Percentiles rank a stretch among this genome's conserved stretches.
phyloP scores from a whole-genome alignment of 2,329 filamentous ascomycete species.

The Lasiodiplodia gonubiensis region DNA sequence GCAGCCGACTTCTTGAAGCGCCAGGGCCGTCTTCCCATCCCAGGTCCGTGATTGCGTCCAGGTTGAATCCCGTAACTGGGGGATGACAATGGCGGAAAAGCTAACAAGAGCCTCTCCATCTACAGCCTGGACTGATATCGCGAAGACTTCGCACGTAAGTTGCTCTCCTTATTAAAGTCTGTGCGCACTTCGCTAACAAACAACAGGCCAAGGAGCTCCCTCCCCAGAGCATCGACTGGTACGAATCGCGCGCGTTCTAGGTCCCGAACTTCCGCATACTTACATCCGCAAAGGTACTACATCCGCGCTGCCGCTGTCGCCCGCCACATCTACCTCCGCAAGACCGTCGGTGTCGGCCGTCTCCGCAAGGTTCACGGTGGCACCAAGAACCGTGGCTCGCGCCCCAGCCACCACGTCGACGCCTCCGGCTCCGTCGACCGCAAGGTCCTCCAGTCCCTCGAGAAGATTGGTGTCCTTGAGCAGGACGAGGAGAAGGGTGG shows the following conservation, averaged over 20 bases:
- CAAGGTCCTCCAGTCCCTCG: constrained; percentile 94
- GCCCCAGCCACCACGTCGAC: constrained; percentile 93
- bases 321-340: constrained; percentile 98
- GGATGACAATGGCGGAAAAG: constrained; percentile 42
- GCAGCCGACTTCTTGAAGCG: constrained; percentile 84
- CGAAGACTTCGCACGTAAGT: constrained; percentile 72
- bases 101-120: constrained; percentile 52
- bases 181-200: constrained; percentile 7
- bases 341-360: constrained; percentile 98
- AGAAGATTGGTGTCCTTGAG: constrained; percentile 99
- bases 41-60: constrained; percentile 68
- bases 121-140: constrained; percentile 97
- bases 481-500: constrained; percentile 98
- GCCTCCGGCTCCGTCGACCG: constrained; percentile 95
- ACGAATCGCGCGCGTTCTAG: constrained; percentile 53
- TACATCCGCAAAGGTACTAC: constrained; percentile 62
- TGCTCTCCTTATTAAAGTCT: constrained; percentile 26
- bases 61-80: constrained; percentile 62
- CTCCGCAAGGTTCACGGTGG: constrained; percentile 90
- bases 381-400: constrained; percentile 94
- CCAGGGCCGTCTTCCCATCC: constrained; percentile 90
- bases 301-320: constrained; percentile 91
- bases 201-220: constrained; percentile 90
- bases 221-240: constrained; percentile 98
- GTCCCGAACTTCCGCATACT: background rate